Conservation (phyloP, 2,329 filamentous ascomycete species). For the Fusarium sp. region DNA sequence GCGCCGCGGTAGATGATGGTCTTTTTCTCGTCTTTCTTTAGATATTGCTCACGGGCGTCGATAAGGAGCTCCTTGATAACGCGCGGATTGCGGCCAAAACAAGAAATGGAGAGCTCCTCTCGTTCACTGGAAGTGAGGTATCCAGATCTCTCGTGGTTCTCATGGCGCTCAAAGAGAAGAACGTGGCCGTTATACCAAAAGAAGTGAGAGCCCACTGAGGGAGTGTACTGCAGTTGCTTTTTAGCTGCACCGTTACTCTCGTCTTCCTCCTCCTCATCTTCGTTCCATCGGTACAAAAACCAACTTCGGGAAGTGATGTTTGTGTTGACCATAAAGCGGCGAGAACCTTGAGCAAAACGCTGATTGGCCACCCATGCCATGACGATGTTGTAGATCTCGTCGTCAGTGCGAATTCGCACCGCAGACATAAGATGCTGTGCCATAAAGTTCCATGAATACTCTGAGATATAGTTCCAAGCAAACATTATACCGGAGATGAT, state of each 20-base stretch:
- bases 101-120: slow-evolving; percentile 71
- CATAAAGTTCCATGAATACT: slow-evolving; percentile 62
- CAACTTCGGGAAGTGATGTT: slow-evolving; percentile 67
- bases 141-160: slow-evolving; percentile 60
- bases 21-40: slow-evolving; percentile 70
- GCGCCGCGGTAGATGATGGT: slow-evolving; percentile 75
- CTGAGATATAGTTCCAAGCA: slow-evolving; percentile 65
- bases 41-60: slow-evolving; percentile 68
- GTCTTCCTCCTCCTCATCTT: slow-evolving; percentile 62
- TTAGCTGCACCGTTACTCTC: slow-evolving; percentile 56
- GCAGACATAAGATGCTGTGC: slow-evolving; percentile 72
- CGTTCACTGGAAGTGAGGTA: slow-evolving; percentile 62
- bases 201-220: slow-evolving; percentile 74
- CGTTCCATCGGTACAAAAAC: slow-evolving; percentile 60
- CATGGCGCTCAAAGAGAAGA: slow-evolving; percentile 68
- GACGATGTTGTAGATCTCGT: slow-evolving; percentile 79
- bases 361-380: slow-evolving; percentile 78
- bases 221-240: slow-evolving; percentile 72
- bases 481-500: slow-evolving; percentile 63
- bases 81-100: slow-evolving; percentile 71
- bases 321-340: slow-evolving; percentile 75
- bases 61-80: slow-evolving; percentile 72
- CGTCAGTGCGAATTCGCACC: slow-evolving; percentile 75
- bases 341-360: slow-evolving; percentile 69
- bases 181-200: slow-evolving; percentile 75